These are phyloP conservation scores for Gaultheria prostrata DNA, from an alignment of 148 eudicot genomes.

Conservation along the genomic window DNA sequence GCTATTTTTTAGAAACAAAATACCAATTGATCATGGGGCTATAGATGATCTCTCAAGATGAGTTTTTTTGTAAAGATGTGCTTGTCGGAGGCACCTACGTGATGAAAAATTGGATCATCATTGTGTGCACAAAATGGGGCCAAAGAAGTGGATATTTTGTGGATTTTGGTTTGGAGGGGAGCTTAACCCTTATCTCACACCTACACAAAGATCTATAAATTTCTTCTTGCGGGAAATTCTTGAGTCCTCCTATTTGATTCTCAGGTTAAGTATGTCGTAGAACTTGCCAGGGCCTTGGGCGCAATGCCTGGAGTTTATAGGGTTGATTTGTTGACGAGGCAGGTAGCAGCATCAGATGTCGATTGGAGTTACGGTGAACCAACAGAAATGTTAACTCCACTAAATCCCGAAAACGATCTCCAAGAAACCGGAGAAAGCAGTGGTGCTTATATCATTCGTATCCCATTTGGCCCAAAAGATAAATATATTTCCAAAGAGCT, in stretches of 20 bases:
- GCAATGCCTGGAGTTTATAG: constrained; percentile 91
- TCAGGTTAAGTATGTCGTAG: constrained; percentile 90
- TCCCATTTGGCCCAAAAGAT: constrained; percentile 87
- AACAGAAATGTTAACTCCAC: constrained; percentile 76
- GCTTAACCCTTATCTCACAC: neutral
- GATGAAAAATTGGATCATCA: neutral
- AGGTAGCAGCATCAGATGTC: constrained; percentile 79
- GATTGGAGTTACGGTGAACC: constrained; percentile 96
- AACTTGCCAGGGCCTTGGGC: constrained; percentile 87
- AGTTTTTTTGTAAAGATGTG: neutral
- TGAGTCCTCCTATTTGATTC: constrained; percentile 16
- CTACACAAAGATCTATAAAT: neutral
- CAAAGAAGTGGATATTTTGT: neutral
- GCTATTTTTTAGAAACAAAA: neutral
- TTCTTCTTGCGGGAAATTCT: neutral
- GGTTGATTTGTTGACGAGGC: constrained; percentile 87
- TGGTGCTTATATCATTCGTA: constrained; percentile 85
- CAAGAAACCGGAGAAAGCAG: constrained; percentile 75
- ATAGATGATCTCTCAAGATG: neutral
- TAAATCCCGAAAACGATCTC: constrained; percentile 37
- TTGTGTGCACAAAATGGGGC: neutral
- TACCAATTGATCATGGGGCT: neutral
- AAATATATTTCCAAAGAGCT: constrained; percentile 77
- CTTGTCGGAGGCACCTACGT: neutral
- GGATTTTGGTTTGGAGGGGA: neutral